These are phyloP conservation scores for Perkinsus olseni DNA, from an alignment of 169 alveolate genomes.

Conservation along the genomic window DNA sequence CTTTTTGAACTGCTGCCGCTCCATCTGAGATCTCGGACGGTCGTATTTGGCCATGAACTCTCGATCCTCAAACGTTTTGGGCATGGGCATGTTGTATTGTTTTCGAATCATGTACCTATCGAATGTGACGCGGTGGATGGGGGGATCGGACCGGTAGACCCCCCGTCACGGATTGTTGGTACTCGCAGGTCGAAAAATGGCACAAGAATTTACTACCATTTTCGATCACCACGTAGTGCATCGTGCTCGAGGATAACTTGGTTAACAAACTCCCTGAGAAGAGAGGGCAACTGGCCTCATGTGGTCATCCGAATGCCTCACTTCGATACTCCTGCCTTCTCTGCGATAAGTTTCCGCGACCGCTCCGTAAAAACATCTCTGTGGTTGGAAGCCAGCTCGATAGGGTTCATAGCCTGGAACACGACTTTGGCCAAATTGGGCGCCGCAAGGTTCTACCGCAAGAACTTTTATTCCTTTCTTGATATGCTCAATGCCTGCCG, in stretches of 20 bases:
- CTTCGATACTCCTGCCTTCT: background rate
- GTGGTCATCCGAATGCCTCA: background rate
- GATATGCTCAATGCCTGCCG: background rate
- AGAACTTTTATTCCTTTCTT: background rate
- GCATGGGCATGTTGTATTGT: background rate
- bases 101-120: background rate
- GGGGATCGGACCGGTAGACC: too few species aligned
- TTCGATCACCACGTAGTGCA: background rate
- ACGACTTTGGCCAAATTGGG: background rate
- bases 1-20: background rate
- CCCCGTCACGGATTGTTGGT: too few species aligned
- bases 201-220: too few species aligned
- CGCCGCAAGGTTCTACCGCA: background rate
- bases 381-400: background rate
- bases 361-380: background rate
- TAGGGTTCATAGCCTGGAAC: background rate
- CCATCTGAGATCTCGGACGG: background rate
- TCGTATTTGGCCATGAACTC: background rate
- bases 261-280: background rate
- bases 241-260: background rate
- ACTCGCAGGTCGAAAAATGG: too few species aligned
- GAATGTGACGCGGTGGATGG: too few species aligned
- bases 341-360: background rate
- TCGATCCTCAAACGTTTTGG: background rate
- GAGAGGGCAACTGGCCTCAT: background rate